phyloP scores from a whole-genome alignment of 2,329 filamentous ascomycete genomes.

The Trichophyton schoenleinii region DNA sequence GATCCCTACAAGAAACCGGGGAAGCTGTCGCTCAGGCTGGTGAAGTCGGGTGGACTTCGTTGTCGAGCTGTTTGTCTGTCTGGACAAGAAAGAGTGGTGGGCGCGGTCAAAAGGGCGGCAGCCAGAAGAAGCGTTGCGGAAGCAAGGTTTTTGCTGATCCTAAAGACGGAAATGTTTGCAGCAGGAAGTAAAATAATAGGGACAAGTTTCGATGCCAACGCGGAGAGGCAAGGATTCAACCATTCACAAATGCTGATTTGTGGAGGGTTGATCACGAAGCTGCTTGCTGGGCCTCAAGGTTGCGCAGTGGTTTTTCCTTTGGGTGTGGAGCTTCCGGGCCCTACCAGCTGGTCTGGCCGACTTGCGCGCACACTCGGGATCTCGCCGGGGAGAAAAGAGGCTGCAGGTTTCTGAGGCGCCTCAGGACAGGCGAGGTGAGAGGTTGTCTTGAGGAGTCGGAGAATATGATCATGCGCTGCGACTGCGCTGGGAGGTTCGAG shows the following conservation, averaged over 20 bases:
- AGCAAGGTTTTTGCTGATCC: slow-evolving; percentile 3
- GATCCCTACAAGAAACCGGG: not conserved
- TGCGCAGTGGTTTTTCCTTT: not conserved
- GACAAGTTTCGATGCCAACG: slow-evolving; percentile 2
- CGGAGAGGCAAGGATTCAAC: slow-evolving; percentile 6
- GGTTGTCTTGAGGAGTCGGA: not conserved
- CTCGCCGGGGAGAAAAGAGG: not conserved
- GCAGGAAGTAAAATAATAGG: slow-evolving; percentile 2
- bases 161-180: not conserved
- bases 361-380: not conserved
- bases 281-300: slow-evolving; percentile 2
- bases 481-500: not conserved
- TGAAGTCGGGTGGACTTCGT: not conserved
- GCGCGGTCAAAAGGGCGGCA: not conserved
- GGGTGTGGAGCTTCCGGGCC: not conserved
- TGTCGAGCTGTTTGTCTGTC: not conserved
- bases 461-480: not conserved
- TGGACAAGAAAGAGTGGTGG: not conserved
- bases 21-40: not conserved
- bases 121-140: not conserved
- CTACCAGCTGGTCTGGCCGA: slow-evolving; percentile 1
- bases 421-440: not conserved
- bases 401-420: not conserved
- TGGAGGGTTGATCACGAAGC: slow-evolving; percentile 4
- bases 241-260: slow-evolving; percentile 2